Percentiles rank a stretch among this genome's conserved stretches.
phyloP scores from a whole-genome alignment of 768 basidiomycete species.

The Tricholoma sp. region DNA sequence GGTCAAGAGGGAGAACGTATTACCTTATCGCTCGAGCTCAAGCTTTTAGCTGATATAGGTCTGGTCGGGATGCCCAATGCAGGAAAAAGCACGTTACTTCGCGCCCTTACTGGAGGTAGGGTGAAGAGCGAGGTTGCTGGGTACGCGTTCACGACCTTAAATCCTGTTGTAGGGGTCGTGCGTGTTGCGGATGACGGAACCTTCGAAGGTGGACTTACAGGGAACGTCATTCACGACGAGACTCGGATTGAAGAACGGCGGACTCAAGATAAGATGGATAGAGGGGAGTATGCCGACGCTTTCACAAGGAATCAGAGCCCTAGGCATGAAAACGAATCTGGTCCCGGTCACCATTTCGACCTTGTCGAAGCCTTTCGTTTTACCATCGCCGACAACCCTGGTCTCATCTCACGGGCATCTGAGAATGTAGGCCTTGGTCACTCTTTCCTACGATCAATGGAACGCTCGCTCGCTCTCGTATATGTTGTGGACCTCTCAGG shows the following conservation, averaged over 20 bases:
- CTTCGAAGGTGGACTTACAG: constrained; percentile 56
- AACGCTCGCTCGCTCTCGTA: constrained; percentile 83
- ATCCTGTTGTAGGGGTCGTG: constrained; percentile 90
- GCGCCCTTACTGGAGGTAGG: constrained; percentile 82
- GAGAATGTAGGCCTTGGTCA: constrained; percentile 92
- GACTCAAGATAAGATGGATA: constrained; percentile 39
- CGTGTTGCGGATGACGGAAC: constrained; percentile 76
- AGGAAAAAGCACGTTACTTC: constrained; percentile 86
- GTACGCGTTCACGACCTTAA: constrained; percentile 94
- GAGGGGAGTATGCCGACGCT: constrained; percentile 47
- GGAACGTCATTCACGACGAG: constrained; percentile 57
- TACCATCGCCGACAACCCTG: constrained; percentile 96
- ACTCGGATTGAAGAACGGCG: constrained; percentile 51
- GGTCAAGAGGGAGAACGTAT: constrained; percentile 73
- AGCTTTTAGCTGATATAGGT: constrained; percentile 91
- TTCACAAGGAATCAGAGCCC: constrained; percentile 44
- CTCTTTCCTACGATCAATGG: constrained; percentile 89
- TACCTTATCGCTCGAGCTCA: constrained; percentile 86
- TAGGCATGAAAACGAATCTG: constrained; percentile 7
- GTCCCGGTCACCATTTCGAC: constrained; percentile 48
- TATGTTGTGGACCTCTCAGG: constrained; percentile 89
- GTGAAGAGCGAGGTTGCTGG: constrained; percentile 82
- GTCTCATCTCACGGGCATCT: constrained; percentile 79
- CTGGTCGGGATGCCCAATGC: constrained; percentile 96
- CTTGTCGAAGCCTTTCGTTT: constrained; percentile 77